Percentiles rank a stretch among this genome's conserved stretches.
phyloP scores from a whole-genome alignment of 2,329 filamentous ascomycete genomes.

The Ramularia endophylla region DNA sequence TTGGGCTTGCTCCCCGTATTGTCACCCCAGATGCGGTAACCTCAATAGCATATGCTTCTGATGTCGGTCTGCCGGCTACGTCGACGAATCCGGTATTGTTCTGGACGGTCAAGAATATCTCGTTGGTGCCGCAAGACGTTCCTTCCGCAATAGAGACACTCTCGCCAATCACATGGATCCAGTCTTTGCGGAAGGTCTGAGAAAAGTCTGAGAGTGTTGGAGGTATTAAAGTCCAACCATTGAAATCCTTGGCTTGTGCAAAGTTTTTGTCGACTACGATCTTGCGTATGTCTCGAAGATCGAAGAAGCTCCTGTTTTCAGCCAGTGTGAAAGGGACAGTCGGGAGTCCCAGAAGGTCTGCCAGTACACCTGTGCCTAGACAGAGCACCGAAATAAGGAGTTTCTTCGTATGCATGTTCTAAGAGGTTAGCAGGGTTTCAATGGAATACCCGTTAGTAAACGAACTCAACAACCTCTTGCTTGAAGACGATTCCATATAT shows the following conservation, averaged over 20 bases:
- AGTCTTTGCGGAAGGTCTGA: conserved; percentile 39
- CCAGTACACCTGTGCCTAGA: neutral
- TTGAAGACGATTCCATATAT: no score
- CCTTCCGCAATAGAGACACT: conserved; percentile 1
- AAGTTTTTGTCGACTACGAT: conserved; percentile 44
- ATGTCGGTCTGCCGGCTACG: conserved; percentile 42
- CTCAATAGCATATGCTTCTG: conserved; percentile 46
- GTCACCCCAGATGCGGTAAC: conserved; percentile 37
- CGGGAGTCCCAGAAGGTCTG: conserved; percentile 12
- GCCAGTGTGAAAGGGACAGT: conserved; percentile 12
- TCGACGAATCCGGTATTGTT: conserved; percentile 38
- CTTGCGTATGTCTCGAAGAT: conserved; percentile 2
- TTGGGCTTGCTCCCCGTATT: conserved; percentile 48
- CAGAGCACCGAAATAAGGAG: neutral
- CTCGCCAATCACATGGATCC: conserved; percentile 17
- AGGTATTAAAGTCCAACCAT: conserved; percentile 48
- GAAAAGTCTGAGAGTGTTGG: conserved; percentile 47
- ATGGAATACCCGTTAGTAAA: no score
- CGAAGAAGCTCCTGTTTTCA: conserved; percentile 1
- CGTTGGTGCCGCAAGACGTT: conserved; percentile 7
- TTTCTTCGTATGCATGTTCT: neutral
- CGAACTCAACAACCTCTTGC: no score
- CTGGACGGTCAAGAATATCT: conserved; percentile 45
- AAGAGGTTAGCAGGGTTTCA: no score
- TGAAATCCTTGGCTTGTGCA: conserved; percentile 37